A percentile compares a stretch with the other conserved stretches of the same genome.
Conservation (phyloP, 1,284 basidiomycete genomes). For the Pyrrhoderma lamaoense region DNA sequence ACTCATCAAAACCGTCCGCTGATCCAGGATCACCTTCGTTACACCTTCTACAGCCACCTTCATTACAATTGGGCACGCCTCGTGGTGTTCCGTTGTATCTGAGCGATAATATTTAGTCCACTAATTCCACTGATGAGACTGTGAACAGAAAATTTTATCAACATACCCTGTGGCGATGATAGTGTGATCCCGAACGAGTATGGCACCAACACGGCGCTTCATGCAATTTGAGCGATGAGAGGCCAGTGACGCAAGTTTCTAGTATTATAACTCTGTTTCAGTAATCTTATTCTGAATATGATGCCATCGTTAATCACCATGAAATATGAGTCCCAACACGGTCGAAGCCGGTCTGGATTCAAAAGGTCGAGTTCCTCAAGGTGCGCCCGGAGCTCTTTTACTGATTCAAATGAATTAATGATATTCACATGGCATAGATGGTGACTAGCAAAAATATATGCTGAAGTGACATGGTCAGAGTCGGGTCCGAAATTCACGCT, state of each 20-base stretch:
- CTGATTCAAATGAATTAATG: conserved; percentile 58
- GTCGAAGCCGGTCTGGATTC: conserved; percentile 69
- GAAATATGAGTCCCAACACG: conserved; percentile 92
- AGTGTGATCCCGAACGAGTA: conserved; percentile 81
- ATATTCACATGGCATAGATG: conserved; percentile 42
- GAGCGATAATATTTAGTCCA: conserved; percentile 9
- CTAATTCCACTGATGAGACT: neutral
- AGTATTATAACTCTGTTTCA: conserved; percentile 17
- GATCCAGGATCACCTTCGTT: conserved; percentile 52
- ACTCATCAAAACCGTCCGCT: conserved; percentile 61
- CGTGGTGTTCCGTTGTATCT: conserved; percentile 97
- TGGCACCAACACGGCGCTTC: conserved; percentile 94
- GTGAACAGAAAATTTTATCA: neutral
- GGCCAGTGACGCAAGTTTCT: conserved; percentile 56
- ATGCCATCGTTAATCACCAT: conserved; percentile 53
- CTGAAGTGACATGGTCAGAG: conserved; percentile 26
- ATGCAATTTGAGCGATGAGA: conserved; percentile 91
- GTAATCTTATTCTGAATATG: conserved; percentile 1
- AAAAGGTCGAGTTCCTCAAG: conserved; percentile 64
- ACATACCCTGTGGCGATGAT: conserved; percentile 86
- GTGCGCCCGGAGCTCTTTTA: conserved; percentile 52
- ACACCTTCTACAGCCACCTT: conserved; percentile 81
- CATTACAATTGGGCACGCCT: conserved; percentile 82
- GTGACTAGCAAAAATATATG: conserved; percentile 20
- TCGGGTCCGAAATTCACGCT: conserved; percentile 43